Evolutionary conservation across 2,329 filamentous ascomycete species (phyloP).

Genomic region (Tolypocladium capitatum): DNA sequence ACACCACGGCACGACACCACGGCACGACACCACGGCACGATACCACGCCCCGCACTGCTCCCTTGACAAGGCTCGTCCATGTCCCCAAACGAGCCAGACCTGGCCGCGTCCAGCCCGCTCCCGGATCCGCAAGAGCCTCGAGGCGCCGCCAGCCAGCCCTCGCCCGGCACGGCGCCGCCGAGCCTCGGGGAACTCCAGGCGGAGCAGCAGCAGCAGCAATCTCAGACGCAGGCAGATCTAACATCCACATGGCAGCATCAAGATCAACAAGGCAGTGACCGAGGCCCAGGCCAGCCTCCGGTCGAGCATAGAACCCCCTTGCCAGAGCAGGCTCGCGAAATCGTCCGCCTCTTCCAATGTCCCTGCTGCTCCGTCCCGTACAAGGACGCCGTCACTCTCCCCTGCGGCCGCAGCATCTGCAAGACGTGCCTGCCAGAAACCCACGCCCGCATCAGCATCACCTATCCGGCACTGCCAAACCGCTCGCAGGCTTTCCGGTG

Average conservation of each 20-base stretch:
- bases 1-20: too few species aligned
- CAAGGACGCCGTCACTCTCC: constrained; percentile 57
- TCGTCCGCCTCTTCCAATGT: constrained; percentile 64
- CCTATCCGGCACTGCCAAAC: constrained; percentile 58
- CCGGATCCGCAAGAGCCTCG: neutral
- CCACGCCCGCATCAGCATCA: constrained; percentile 54
- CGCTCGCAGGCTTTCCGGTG: constrained; percentile 62
- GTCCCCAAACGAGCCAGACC: neutral
- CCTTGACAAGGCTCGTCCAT: neutral
- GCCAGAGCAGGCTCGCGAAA: constrained; percentile 12
- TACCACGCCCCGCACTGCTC: neutral
- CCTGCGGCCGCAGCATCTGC: constrained; percentile 72
- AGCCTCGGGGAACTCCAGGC: neutral
- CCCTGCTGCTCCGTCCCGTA: constrained; percentile 57
- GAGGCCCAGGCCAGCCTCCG: neutral
- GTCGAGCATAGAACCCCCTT: constrained; percentile 1
- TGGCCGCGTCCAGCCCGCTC: neutral
- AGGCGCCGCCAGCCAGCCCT: neutral
- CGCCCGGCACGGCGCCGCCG: neutral
- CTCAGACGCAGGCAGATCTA: neutral
- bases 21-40: too few species aligned
- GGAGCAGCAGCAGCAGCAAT: neutral
- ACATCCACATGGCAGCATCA: neutral
- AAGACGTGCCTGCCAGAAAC: constrained; percentile 57
- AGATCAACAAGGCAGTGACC: too few species aligned